Evolutionary conservation across 306 rosid genomes (phyloP).

Genomic region (Vachellia pachyceras): DNA sequence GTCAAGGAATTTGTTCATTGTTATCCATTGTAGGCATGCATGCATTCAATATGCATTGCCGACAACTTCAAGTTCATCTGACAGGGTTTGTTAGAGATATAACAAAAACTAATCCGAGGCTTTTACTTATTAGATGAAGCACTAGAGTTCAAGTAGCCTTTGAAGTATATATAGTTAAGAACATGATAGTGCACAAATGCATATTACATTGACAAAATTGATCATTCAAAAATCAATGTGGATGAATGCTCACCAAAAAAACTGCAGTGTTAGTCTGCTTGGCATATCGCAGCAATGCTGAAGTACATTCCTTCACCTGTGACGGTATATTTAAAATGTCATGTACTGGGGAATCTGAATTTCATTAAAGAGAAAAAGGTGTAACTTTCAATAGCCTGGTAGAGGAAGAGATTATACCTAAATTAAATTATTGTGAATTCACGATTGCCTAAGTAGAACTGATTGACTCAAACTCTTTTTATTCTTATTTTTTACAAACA

Average conservation of each 20-base stretch:
- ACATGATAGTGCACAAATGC: neutral
- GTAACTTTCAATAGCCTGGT: slow-evolving; percentile 21
- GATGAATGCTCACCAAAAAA: slow-evolving; percentile 65
- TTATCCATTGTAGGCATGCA: neutral
- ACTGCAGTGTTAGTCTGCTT: slow-evolving; percentile 80
- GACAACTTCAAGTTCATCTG: neutral
- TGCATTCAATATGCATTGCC: neutral
- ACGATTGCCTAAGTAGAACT: neutral
- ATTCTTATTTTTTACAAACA: neutral
- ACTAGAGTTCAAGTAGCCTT: neutral
- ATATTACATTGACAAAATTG: neutral
- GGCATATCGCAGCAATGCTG: slow-evolving; percentile 84
- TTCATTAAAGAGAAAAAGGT: slow-evolving; percentile 29
- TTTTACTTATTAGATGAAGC: neutral
- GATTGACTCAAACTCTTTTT: neutral
- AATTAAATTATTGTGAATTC: neutral
- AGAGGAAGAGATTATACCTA: slow-evolving; percentile 20
- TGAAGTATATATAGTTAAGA: neutral
- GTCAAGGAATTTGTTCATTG: neutral
- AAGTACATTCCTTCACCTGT: slow-evolving; percentile 93
- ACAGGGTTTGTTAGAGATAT: neutral
- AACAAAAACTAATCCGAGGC: neutral
- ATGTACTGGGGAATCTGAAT: slow-evolving; percentile 30
- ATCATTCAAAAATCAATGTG: neutral
- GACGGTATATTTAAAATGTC: slow-evolving; percentile 38